Conservation (phyloP, 2,329 filamentous ascomycete genomes). For the Paracamarosporium sp. region DNA sequence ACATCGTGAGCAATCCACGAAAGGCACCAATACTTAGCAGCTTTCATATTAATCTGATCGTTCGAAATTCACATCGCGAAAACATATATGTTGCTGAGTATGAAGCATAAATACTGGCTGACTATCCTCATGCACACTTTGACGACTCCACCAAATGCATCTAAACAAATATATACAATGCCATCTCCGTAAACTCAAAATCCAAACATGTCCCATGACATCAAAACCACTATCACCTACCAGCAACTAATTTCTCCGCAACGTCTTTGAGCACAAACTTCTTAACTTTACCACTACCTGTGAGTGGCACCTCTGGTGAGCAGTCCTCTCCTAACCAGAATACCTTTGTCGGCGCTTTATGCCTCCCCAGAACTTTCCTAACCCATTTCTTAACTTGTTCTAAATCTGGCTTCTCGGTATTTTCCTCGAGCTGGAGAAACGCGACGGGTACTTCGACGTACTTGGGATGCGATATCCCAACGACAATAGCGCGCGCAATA, state of each 20-base stretch:
- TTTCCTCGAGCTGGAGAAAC: slow-evolving; percentile 57
- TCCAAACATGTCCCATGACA: background rate
- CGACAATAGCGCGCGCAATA: slow-evolving; percentile 70
- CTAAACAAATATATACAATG: too few species aligned
- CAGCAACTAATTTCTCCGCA: slow-evolving; percentile 31
- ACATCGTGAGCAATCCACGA: too few species aligned
- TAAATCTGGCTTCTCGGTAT: slow-evolving; percentile 30
- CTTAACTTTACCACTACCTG: slow-evolving; percentile 54
- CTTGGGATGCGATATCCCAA: slow-evolving; percentile 72
- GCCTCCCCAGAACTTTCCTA: slow-evolving; percentile 45
- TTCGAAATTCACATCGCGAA: background rate
- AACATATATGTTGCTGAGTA: background rate
- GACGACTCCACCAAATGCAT: too few species aligned
- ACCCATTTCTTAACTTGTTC: slow-evolving; percentile 48
- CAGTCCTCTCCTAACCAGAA: slow-evolving; percentile 72
- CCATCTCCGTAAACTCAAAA: too few species aligned
- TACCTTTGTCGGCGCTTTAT: slow-evolving; percentile 70
- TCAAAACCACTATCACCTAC: background rate
- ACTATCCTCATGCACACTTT: too few species aligned
- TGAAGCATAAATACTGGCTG: too few species aligned
- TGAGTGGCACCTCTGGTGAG: slow-evolving; percentile 46
- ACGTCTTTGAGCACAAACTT: slow-evolving; percentile 47
- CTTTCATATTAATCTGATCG: too few species aligned
- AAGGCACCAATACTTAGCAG: too few species aligned
- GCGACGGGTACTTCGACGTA: slow-evolving; percentile 77